Evolutionary conservation across 2,329 filamentous ascomycete genomes (phyloP).

Genomic region (Exophiala xenobiotica): DNA sequence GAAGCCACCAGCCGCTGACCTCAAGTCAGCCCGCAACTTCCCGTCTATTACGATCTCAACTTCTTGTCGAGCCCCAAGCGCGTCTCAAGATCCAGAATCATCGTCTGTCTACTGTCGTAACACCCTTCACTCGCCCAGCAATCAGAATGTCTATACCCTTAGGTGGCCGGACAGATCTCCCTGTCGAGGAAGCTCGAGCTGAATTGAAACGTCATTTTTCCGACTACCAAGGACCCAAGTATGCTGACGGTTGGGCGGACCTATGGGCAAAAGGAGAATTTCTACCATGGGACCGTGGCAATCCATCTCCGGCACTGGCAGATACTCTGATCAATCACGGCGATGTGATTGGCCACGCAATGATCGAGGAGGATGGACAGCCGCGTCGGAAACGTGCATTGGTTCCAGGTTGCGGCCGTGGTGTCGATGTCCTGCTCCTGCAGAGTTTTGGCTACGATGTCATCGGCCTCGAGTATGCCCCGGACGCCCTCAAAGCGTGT

Average conservation of each 20-base stretch:
- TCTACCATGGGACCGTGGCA: slow-evolving; percentile 60
- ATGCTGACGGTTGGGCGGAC: slow-evolving; percentile 53
- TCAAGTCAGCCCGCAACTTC: background rate
- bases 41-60: background rate
- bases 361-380: slow-evolving; percentile 40
- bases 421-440: slow-evolving; percentile 77
- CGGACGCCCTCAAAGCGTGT: slow-evolving; percentile 45
- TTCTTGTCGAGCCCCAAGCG: background rate
- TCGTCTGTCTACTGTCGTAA: background rate
- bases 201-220: slow-evolving; percentile 40
- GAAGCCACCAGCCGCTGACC: background rate
- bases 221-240: slow-evolving; percentile 40
- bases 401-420: slow-evolving; percentile 78
- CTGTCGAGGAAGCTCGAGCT: slow-evolving; percentile 24
- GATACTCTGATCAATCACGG: slow-evolving; percentile 49
- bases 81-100: background rate
- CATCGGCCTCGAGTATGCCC: slow-evolving; percentile 69
- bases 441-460: slow-evolving; percentile 74
- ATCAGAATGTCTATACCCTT: slow-evolving; percentile 1
- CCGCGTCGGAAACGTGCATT: slow-evolving; percentile 57
- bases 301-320: slow-evolving; percentile 58
- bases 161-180: slow-evolving; percentile 5
- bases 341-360: slow-evolving; percentile 39
- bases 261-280: slow-evolving; percentile 56
- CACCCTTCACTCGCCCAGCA: background rate